These are phyloP conservation scores for Pyrus betulifolia DNA, from an alignment of 306 rosid species.

Conservation along the genomic window DNA sequence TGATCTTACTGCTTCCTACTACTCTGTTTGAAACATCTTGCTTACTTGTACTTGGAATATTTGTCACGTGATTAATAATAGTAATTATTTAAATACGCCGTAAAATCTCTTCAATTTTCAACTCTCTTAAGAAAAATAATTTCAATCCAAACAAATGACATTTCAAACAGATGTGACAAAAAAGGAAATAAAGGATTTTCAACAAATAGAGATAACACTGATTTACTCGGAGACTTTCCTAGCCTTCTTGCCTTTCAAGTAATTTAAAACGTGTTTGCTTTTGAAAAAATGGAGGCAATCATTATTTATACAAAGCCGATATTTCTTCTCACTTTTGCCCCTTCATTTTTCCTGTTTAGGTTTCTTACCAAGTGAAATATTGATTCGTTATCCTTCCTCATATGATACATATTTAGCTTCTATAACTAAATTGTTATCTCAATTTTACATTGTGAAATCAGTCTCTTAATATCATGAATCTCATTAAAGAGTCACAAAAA, in stretches of 20 bases:
- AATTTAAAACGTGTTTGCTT: neutral
- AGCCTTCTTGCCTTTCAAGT: neutral
- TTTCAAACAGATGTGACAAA: too few relatives aligned
- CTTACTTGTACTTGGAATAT: neutral
- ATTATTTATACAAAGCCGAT: neutral
- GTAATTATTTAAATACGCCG: too few relatives aligned
- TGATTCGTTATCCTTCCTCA: too few relatives aligned
- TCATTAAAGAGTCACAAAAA: neutral
- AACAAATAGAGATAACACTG: too few relatives aligned
- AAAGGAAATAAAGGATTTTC: too few relatives aligned
- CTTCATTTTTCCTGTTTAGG: neutral
- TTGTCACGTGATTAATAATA: neutral
- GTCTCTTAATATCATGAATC: neutral
- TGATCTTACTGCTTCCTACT: neutral
- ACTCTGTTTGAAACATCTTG: neutral
- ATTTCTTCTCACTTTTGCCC: neutral
- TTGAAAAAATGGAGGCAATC: neutral
- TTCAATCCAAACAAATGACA: too few relatives aligned
- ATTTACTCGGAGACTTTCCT: too few relatives aligned
- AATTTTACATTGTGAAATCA: too few relatives aligned
- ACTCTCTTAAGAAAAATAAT: too few relatives aligned
- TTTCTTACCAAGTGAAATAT: neutral
- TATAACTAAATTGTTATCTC: too few relatives aligned
- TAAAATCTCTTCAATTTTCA: too few relatives aligned
- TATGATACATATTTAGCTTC: neutral